Percentiles rank a stretch among this genome's conserved stretches.
These are phyloP conservation scores for Trichocladium antarcticum DNA, from an alignment of 495 filamentous ascomycete species.

Conservation along the genomic window DNA sequence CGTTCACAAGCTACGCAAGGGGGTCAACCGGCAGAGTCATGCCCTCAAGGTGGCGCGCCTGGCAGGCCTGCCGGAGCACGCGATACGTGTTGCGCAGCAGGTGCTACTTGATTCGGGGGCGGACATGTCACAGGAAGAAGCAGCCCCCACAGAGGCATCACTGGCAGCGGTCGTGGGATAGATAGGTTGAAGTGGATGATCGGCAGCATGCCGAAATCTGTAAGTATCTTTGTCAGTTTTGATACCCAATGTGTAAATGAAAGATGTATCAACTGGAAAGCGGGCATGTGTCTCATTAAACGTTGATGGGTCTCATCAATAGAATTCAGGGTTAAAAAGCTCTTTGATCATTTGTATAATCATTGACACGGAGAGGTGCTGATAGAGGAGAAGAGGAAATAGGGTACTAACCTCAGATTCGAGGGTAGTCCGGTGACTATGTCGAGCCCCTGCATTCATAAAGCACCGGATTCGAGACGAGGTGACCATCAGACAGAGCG, in stretches of 20 bases:
- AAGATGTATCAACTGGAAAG: conserved; percentile 8
- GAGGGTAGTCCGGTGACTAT: not conserved
- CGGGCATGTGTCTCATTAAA: not conserved
- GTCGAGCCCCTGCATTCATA: not conserved
- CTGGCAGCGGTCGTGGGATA: conserved; percentile 2
- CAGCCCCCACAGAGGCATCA: not conserved
- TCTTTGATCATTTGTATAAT: conserved; percentile 41
- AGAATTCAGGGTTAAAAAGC: conserved; percentile 46
- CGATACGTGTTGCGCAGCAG: conserved; percentile 45
- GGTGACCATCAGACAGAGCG: conserved; percentile 20
- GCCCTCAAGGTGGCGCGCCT: conserved; percentile 84
- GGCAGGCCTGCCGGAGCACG: conserved; percentile 59
- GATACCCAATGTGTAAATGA: conserved; percentile 18
- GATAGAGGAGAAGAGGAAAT: conserved; percentile 5
- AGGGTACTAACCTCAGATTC: conserved; percentile 35
- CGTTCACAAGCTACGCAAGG: conserved; percentile 66
- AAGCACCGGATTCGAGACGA: not conserved
- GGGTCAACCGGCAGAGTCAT: conserved; percentile 78
- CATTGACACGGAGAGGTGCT: conserved; percentile 33
- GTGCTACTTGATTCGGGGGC: conserved; percentile 25
- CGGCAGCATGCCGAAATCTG: too few species aligned
- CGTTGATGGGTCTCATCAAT: conserved; percentile 36
- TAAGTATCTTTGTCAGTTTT: conserved; percentile 20
- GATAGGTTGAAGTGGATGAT: not conserved
- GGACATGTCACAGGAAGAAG: not conserved